Evolutionary conservation across 2,329 filamentous ascomycete genomes (phyloP).

Genomic region (Hortaea sp.): DNA sequence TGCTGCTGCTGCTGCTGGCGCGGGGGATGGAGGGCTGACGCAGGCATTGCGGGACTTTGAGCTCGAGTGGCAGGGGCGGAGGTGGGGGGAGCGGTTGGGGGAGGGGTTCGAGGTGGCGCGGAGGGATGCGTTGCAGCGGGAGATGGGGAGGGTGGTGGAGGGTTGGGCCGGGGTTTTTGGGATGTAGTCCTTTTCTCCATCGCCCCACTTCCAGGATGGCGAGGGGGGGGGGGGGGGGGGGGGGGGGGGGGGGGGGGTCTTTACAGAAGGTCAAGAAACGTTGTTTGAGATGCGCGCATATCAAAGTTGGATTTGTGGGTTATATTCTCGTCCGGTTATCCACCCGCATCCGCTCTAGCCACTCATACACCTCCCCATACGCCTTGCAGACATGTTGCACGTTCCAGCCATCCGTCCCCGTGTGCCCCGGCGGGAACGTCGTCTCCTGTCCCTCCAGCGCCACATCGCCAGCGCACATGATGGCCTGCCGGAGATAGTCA

Average conservation of each 20-base stretch:
- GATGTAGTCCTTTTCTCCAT: too few species aligned
- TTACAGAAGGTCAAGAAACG: too few species aligned
- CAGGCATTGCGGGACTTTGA: constrained; percentile 10
- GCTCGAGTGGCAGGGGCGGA: constrained; percentile 12
- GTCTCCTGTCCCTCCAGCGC: constrained; percentile 13
- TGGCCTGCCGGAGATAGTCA: constrained; percentile 20
- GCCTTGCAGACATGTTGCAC: neutral
- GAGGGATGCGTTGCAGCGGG: constrained; percentile 2
- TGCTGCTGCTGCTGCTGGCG: constrained; percentile 1
- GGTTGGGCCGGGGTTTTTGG: constrained; percentile 9
- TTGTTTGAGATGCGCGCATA: too few species aligned
- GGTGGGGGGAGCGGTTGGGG: constrained; percentile 4
- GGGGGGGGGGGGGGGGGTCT: too few species aligned
- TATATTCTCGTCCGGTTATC: neutral
- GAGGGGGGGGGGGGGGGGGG: too few species aligned
- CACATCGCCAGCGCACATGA: constrained; percentile 20
- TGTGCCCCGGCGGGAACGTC: neutral
- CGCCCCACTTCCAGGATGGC: too few species aligned
- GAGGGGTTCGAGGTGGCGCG: constrained; percentile 2
- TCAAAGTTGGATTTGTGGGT: neutral
- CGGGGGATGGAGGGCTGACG: constrained; percentile 8
- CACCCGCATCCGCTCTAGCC: neutral
- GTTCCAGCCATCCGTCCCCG: neutral
- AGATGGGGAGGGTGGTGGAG: constrained; percentile 7
- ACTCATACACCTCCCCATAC: neutral